phyloP scores from a whole-genome alignment of 75 land plant genomes.

The Adiantum capillusveneris region DNA sequence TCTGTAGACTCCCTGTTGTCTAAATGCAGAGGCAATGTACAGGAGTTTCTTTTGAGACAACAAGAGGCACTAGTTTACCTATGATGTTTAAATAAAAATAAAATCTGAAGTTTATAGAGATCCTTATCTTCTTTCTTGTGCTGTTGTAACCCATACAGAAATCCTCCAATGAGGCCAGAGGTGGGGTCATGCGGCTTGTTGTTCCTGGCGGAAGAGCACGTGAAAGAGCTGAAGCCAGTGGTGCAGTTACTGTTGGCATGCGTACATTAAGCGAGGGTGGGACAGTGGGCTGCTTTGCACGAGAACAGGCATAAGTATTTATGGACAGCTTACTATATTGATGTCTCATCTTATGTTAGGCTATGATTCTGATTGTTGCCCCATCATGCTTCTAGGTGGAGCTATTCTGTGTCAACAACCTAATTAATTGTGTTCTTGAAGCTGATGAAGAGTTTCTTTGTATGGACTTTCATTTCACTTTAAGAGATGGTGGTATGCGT shows the following conservation, averaged over 20 bases:
- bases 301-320: constrained; percentile 99
- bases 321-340: too few relatives aligned
- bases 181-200: constrained; percentile 93
- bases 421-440: constrained; percentile 95
- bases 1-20: too few relatives aligned
- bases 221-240: constrained; percentile 63
- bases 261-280: constrained; percentile 99
- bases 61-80: too few relatives aligned
- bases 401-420: constrained; percentile 90
- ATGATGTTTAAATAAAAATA: too few relatives aligned
- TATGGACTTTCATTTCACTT: constrained; percentile 94
- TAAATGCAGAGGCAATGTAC: too few relatives aligned
- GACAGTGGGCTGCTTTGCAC: constrained; percentile 84
- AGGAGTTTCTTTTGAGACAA: too few relatives aligned
- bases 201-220: constrained; percentile 95
- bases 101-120: too few relatives aligned
- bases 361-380: too few relatives aligned
- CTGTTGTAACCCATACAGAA: too few relatives aligned
- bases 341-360: too few relatives aligned
- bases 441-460: constrained; percentile 91
- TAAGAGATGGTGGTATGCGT: constrained; percentile 98
- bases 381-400: constrained; percentile 94
- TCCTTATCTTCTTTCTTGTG: too few relatives aligned
- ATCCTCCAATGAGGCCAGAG: constrained; percentile 67
- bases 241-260: constrained; percentile 95